Percentiles rank a stretch among this genome's conserved stretches.
Conservation (phyloP, 1,284 basidiomycete species). For the Ustilago loliicola region DNA sequence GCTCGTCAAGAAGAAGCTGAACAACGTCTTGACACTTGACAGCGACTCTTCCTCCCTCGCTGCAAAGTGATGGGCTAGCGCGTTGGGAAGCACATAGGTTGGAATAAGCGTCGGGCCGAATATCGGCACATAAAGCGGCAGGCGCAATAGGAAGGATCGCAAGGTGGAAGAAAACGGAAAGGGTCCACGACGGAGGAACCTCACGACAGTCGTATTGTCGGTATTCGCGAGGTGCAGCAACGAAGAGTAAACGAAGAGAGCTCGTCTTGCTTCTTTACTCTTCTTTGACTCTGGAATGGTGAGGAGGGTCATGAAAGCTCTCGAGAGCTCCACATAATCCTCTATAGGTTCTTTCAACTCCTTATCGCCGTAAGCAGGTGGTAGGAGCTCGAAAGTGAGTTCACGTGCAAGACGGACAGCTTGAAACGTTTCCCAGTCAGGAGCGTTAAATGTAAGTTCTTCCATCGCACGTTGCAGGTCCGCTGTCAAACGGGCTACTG, state of each 20-base stretch:
- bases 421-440: conserved; percentile 91
- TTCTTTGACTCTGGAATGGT: conserved; percentile 21
- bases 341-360: conserved; percentile 17
- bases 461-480: conserved; percentile 80
- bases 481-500: conserved; percentile 88
- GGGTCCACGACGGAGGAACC: not conserved
- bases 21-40: conserved; percentile 40
- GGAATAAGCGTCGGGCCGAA: conserved; percentile 37
- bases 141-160: conserved; percentile 20
- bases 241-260: conserved; percentile 34
- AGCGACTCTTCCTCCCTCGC: conserved; percentile 45
- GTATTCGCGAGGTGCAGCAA: conserved; percentile 29
- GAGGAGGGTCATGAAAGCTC: conserved; percentile 22
- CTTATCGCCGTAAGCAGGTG: conserved; percentile 1
- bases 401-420: conserved; percentile 89
- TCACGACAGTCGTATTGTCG: conserved; percentile 22
- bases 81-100: conserved; percentile 35
- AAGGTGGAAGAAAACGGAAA: conserved; percentile 1
- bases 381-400: conserved; percentile 77
- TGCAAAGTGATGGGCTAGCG: conserved; percentile 42
- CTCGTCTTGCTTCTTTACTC: conserved; percentile 13
- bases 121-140: conserved; percentile 35
- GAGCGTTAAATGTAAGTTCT: conserved; percentile 87
- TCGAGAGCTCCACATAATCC: conserved; percentile 32
- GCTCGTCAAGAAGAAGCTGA: conserved; percentile 36